Evolutionary conservation across 192 early-diverging fungal species (phyloP), one percentile per base, ranked within the genome.

Genomic region (Backusella mclennaniae): DNA sequence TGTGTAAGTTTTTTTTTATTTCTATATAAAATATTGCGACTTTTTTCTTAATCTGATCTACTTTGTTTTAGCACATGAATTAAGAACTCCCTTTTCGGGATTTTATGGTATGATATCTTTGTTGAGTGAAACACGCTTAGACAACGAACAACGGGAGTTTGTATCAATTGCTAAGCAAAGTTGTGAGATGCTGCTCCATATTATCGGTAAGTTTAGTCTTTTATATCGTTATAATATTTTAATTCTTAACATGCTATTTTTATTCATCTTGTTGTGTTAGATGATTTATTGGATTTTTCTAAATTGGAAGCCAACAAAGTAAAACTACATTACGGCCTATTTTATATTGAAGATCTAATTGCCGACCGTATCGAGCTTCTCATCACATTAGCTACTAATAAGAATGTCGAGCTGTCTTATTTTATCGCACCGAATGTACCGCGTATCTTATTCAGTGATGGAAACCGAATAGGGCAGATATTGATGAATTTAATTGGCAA

Each of bases 401-500:
- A 93, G 77, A 84, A 88, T 0, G 67, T 95, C 7, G 74, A 85
- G 6, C 73, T 93, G 5, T 84, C 85, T 31, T 87, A 87, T 35
- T 80, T 85, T 31, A 81, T 91, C 53, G 90, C 92, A 44, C 76
- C 84, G 0, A 80, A 80, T 29, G 85, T 93, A 2, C 87, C 90
- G 0, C 80, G 84, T 26, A 78, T 84, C 56, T 67, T 93, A 1
- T 85, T 91, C 35, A 89, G 90, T 35, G 93, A 95, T 72, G 86
- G 88, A 21, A 81, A 90, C 44, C 80, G 92, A 12, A 80, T 93
- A 67, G 85, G 90, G 33, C 93, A 95, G 80, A 85, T 93, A 36
- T 78, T 95, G 68, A 93, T 90, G 71, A 95, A 95, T 71, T 77
- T 95, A 39, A 89, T 91, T 6, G 89, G 90, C 53, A 95, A 95